Conservation (phyloP, 1,284 basidiomycete genomes). For the Leccinum griseonigrum region DNA sequence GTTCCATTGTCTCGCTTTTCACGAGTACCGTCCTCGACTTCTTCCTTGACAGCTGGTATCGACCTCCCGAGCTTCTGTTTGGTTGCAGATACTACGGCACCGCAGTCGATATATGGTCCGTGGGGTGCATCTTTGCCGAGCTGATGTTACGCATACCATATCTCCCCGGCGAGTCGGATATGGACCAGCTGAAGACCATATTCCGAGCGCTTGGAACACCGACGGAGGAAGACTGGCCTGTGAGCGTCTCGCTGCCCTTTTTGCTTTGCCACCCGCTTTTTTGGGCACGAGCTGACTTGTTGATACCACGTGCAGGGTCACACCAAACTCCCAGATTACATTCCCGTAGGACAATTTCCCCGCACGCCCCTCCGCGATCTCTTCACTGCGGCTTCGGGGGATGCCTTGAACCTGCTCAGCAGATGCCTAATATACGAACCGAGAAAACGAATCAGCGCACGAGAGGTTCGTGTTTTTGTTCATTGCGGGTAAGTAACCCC, state of each 20-base stretch:
- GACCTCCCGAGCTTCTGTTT: conserved; percentile 91
- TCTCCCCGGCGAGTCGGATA: conserved; percentile 90
- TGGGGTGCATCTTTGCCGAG: conserved; percentile 95
- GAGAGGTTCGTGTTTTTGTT: conserved; percentile 49
- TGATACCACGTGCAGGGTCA: conserved; percentile 60
- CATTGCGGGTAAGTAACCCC: neutral
- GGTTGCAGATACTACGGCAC: conserved; percentile 87
- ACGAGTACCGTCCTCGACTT: neutral
- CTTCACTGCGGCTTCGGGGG: conserved; percentile 88
- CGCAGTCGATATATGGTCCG: conserved; percentile 91
- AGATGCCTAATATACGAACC: conserved; percentile 89
- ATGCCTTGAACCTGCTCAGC: conserved; percentile 82
- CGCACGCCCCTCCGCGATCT: conserved; percentile 81
- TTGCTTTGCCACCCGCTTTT: neutral
- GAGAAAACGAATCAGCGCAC: conserved; percentile 76
- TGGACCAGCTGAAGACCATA: conserved; percentile 94
- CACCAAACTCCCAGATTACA: conserved; percentile 86
- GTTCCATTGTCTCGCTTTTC: conserved; percentile 13
- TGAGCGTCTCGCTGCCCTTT: conserved; percentile 33
- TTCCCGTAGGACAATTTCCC: conserved; percentile 79
- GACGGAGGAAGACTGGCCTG: conserved; percentile 96
- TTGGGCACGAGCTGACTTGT: neutral
- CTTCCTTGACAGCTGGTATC: conserved; percentile 85
- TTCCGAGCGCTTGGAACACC: conserved; percentile 95
- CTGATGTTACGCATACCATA: conserved; percentile 94